Evolutionary conservation across 1,284 basidiomycete species (phyloP).

Genomic region (Moniliophthora roreri): DNA sequence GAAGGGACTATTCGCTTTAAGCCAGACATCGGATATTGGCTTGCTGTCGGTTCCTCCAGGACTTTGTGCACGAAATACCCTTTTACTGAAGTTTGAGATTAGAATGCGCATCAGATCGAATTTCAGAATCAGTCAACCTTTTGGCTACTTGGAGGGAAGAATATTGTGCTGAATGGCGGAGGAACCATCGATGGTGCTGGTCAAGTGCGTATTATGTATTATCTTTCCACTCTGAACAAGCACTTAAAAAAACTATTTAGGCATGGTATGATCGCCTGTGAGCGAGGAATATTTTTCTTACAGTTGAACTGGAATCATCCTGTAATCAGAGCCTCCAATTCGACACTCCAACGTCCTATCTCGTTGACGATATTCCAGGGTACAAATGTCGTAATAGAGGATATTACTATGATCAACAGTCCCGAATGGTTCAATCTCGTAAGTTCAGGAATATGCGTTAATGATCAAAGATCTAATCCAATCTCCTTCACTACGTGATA

Average conservation of each 20-base stretch:
- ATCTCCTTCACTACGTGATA: slow-evolving; percentile 12
- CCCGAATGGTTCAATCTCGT: slow-evolving; percentile 54
- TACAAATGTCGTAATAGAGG: slow-evolving; percentile 51
- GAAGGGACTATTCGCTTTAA: slow-evolving; percentile 52
- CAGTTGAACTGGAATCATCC: not conserved
- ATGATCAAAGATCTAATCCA: not conserved
- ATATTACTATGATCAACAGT: slow-evolving; percentile 48
- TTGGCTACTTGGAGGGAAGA: slow-evolving; percentile 62
- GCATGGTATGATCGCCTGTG: slow-evolving; percentile 60
- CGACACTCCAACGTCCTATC: slow-evolving; percentile 58
- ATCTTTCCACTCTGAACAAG: slow-evolving; percentile 16
- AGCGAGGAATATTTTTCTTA: slow-evolving; percentile 16
- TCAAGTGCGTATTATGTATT: slow-evolving; percentile 40
- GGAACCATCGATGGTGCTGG: slow-evolving; percentile 62
- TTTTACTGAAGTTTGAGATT: not conserved
- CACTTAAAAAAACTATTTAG: slow-evolving; percentile 19
- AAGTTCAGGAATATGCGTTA: slow-evolving; percentile 20
- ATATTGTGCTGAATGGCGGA: slow-evolving; percentile 56
- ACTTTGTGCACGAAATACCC: not conserved
- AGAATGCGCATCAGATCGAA: slow-evolving; percentile 53
- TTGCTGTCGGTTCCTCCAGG: slow-evolving; percentile 33
- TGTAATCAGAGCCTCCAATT: slow-evolving; percentile 36
- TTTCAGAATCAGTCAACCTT: slow-evolving; percentile 62
- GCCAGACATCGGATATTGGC: slow-evolving; percentile 54
- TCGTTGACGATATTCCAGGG: slow-evolving; percentile 60